These are phyloP conservation scores for Ochromonas danica DNA, from an alignment of 108 stramenopile species.

Conservation along the genomic window DNA sequence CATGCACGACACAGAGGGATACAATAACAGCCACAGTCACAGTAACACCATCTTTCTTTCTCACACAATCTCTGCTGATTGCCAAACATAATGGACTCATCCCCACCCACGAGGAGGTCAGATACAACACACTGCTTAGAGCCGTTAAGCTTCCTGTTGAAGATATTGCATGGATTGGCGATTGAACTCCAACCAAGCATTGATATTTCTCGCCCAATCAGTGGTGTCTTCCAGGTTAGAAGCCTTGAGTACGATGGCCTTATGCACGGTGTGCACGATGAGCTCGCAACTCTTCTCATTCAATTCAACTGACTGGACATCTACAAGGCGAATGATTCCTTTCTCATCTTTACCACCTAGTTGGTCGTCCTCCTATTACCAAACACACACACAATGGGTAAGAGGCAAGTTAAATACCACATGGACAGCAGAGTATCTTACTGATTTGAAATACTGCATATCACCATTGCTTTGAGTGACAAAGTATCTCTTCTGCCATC, in stretches of 20 bases:
- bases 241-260: no score
- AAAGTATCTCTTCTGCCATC: conserved; percentile 33
- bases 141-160: no score
- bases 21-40: no score
- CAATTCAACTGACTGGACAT: neutral
- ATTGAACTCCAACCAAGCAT: no score
- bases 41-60: no score
- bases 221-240: neutral
- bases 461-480: neutral
- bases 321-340: neutral
- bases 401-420: neutral
- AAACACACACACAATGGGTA: neutral
- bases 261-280: no score
- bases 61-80: no score
- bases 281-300: conserved; percentile 1
- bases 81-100: no score
- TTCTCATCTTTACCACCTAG: neutral
- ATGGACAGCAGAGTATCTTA: neutral
- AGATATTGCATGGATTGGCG: no score
- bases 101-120: no score
- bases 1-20: no score
- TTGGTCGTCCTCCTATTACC: neutral
- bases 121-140: no score
- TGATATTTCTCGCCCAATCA: neutral
- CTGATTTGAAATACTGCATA: conserved; percentile 8